Base-by-base conservation (phyloP, 192 early-diverging fungal genomes). In the Coemansia pectinata region DNA sequence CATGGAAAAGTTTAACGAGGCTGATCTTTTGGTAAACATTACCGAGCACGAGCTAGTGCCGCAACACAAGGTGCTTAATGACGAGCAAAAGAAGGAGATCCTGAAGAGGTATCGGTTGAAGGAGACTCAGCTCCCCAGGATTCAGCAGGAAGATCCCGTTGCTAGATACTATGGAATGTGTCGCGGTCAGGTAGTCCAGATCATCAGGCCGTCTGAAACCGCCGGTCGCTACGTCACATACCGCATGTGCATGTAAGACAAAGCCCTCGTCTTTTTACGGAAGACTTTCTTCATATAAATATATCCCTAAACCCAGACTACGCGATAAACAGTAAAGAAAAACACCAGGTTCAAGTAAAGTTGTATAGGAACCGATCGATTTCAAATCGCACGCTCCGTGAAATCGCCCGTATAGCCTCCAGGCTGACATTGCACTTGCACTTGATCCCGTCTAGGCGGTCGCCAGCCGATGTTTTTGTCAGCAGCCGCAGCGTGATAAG, bases 161-260 rank as follows among this genome's bases (percentile, higher is more conserved):
- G 96, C 97, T 70, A 87, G 93, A 73, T 99, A 96, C 87, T 99
- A 96, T 70, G 97, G 97, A 9, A 85, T 99, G 81, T 87, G 88
- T 41, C 87, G 90, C 57, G 92, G 90, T 39, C 90, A 92, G 82
- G 90, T 99, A 12, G 95, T 98, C 33, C 94, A 94, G 81, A 99
- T 99, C 58, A 94, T 95, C 71, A 84, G 97, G 61, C 89, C 94
- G 25, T 92, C 90, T 72, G 97, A 99, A 83, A 99, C 97, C 17
- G 95, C 95, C 62, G 97, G 97, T 62, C 93, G 96, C 53, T 98
- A 99, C 69, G 90, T 98, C 55, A 98, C 95, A 67, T 99, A 99
- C 84, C 90, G 97, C 33, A 86, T 96, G 59, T 98, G 96, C 79
- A 90, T 94, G 72, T 98, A 91, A 88, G 29, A 17, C 19, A 55